phyloP scores from a whole-genome alignment of 192 early-diverging fungal species.

The Entomortierella beljakovae region DNA sequence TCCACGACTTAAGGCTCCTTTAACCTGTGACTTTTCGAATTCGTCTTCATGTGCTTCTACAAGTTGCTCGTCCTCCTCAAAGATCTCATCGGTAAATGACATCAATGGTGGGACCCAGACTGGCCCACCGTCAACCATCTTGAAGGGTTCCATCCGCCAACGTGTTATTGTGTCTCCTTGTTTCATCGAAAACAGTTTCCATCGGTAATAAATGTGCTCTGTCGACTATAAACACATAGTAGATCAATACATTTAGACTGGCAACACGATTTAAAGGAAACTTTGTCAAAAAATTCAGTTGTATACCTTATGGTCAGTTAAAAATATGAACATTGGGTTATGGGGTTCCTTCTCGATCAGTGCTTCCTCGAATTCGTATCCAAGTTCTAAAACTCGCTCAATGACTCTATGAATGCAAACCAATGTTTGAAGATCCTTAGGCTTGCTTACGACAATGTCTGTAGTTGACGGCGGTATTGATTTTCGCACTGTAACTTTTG shows the following conservation, averaged over 20 bases:
- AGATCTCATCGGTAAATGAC: slow-evolving; percentile 74
- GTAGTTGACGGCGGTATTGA: slow-evolving; percentile 55
- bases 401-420: slow-evolving; percentile 87
- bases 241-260: not conserved
- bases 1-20: slow-evolving; percentile 61
- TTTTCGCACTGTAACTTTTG: slow-evolving; percentile 37
- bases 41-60: slow-evolving; percentile 54
- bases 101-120: slow-evolving; percentile 89
- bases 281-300: not conserved
- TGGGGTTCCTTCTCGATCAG: slow-evolving; percentile 59
- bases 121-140: slow-evolving; percentile 86
- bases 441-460: slow-evolving; percentile 76
- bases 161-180: slow-evolving; percentile 81
- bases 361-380: slow-evolving; percentile 73
- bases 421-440: slow-evolving; percentile 62
- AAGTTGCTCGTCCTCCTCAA: slow-evolving; percentile 66
- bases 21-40: slow-evolving; percentile 52
- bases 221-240: slow-evolving; percentile 52
- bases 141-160: slow-evolving; percentile 86
- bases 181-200: slow-evolving; percentile 90
- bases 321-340: slow-evolving; percentile 78
- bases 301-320: slow-evolving; percentile 75
- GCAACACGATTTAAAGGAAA: not conserved
- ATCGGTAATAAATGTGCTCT: slow-evolving; percentile 92
- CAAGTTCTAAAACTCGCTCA: slow-evolving; percentile 81